Evolutionary conservation across 2,329 filamentous ascomycete species (phyloP).

Genomic region (Arthrocladium fulminans): DNA sequence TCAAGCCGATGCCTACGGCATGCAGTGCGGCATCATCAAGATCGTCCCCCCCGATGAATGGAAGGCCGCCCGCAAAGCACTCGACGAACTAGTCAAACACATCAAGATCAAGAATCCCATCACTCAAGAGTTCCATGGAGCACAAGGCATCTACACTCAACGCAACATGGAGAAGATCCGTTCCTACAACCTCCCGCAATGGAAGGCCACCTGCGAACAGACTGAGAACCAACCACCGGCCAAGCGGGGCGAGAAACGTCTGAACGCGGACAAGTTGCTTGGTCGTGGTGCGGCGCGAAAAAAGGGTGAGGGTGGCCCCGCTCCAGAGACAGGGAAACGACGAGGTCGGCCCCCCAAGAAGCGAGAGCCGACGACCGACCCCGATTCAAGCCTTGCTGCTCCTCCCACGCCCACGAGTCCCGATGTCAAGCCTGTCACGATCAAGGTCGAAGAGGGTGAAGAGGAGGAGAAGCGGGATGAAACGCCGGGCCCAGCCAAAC

Average conservation of each 20-base stretch:
- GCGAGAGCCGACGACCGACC: conserved; percentile 32
- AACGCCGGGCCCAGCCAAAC: conserved; percentile 26
- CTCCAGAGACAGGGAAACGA: conserved; percentile 30
- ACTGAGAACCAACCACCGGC: conserved; percentile 94
- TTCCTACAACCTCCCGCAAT: conserved; percentile 93
- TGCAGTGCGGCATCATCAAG: conserved; percentile 96
- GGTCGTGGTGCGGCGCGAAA: conserved; percentile 29
- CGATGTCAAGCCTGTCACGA: conserved; percentile 31
- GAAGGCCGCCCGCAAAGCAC: conserved; percentile 39
- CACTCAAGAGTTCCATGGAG: conserved; percentile 95
- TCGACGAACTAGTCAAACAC: conserved; percentile 80
- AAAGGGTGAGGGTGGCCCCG: conserved; percentile 30
- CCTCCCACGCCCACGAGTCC: conserved; percentile 49
- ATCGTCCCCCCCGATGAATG: conserved; percentile 90
- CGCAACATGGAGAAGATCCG: conserved; percentile 94
- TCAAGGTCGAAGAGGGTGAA: conserved; percentile 27
- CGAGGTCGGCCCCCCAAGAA: conserved; percentile 38
- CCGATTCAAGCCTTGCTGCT: conserved; percentile 34
- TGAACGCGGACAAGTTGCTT: conserved; percentile 23
- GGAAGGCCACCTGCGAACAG: conserved; percentile 87
- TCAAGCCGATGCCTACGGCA: conserved; percentile 86
- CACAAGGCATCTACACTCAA: conserved; percentile 89
- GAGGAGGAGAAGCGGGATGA: conserved; percentile 24
- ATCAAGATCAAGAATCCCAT: conserved; percentile 95
- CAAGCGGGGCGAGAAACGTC: conserved; percentile 56